Conservation (phyloP, 495 filamentous ascomycete species). For the Apodospora peruviana region DNA sequence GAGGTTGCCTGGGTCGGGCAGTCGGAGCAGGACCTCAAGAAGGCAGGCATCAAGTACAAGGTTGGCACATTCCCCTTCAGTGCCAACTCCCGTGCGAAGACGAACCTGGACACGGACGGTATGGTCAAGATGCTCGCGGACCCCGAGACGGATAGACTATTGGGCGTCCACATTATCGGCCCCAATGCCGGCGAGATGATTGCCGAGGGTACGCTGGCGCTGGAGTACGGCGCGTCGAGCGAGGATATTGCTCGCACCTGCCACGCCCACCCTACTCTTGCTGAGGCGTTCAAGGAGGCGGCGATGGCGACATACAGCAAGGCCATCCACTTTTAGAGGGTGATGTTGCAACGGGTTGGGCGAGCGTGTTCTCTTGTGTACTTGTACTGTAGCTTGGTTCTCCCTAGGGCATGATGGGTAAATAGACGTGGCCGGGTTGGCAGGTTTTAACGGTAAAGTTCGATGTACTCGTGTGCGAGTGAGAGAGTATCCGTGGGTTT, state of each 20-base stretch:
- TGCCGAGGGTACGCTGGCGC: constrained; percentile 88
- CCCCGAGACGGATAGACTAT: constrained; percentile 90
- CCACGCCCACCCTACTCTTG: constrained; percentile 93
- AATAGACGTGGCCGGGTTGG: constrained; percentile 15
- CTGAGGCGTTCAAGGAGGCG: constrained; percentile 99
- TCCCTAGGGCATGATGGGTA: constrained; percentile 15
- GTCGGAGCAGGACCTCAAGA: constrained; percentile 94
- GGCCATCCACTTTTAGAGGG: constrained; percentile 84
- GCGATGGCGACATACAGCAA: constrained; percentile 97
- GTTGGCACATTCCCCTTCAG: constrained; percentile 92
- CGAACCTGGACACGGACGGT: constrained; percentile 94
- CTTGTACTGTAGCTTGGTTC: constrained; percentile 21
- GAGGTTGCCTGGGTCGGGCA: constrained; percentile 99
- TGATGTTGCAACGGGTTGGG: constrained; percentile 12
- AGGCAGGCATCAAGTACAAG: constrained; percentile 80
- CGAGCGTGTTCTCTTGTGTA: constrained; percentile 2
- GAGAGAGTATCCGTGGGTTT: too few species aligned
- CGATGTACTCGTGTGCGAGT: too few species aligned
- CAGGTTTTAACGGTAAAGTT: constrained; percentile 6
- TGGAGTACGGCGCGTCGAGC: constrained; percentile 92
- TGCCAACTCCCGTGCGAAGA: constrained; percentile 97
- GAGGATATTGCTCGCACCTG: constrained; percentile 95
- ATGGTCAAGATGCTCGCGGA: constrained; percentile 96
- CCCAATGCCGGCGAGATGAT: constrained; percentile 98
- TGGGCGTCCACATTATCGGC: constrained; percentile 95